Evolutionary conservation across 805 yeast genomes (phyloP), one percentile per base, ranked within the genome.

Genomic region (Candida cerambycidarum): DNA sequence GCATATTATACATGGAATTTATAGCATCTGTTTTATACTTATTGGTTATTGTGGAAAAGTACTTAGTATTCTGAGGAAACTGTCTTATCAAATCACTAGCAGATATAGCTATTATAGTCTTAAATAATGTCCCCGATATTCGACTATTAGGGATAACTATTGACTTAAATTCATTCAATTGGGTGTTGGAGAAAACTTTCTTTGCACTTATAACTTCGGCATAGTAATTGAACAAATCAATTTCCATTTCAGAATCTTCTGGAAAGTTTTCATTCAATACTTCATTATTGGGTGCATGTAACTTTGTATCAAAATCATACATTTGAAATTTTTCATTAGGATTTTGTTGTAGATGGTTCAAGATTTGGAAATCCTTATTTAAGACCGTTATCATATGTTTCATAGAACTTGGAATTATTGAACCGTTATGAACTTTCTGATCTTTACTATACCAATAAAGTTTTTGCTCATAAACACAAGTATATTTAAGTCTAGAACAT

Each of bases 401-500:
- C 25, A 14, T 11, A 5, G 15, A 8, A 18, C 12, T 11, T 6
- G 14, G 41, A 23, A 8, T 39, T 44, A 4, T 23, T 16, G 2
- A 28, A n/a, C 16, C 31, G 13, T 12, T 36, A 30, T 11, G 13
- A 3, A 13, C 15, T 38, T 42, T 38, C 24, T 54, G 61, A 32
- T 55, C 46, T 9, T 23, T 19, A 8, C 16, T 21, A 23, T 50
- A 30, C 62, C 62, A 59, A 19, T 42, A 44, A 2, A 55, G 30
- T 18, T 32, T 44, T 14, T 43, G 41, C 4, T 25, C 40, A 41
- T 58, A 78, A 14, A 61, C 62, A 51, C 83, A 78, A 31, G 65
- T 59, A 44, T 75, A 65, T 6, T 60, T 52, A 24, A 78, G 56
- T 19, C 81, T 53, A 8, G n/a, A n/a, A 48, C 83, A 78, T 48